phyloP scores from a whole-genome alignment of 148 eudicot species.

The Silene uniflora region DNA sequence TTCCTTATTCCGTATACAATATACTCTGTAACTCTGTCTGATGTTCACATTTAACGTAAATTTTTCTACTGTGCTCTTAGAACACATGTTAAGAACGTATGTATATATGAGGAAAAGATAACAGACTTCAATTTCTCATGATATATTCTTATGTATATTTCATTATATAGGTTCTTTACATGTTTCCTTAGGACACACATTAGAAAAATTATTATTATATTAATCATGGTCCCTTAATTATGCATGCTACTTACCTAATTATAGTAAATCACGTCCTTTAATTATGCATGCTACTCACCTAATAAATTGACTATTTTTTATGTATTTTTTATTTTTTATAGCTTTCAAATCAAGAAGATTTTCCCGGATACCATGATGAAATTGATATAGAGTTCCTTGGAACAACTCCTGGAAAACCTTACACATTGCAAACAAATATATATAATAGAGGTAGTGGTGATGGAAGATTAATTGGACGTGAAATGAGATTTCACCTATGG shows the following conservation, averaged over 20 bases:
- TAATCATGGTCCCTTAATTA: neutral
- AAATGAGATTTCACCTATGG: slow-evolving; percentile 84
- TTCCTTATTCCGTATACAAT: too few species aligned
- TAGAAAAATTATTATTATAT: neutral
- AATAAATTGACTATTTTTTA: neutral
- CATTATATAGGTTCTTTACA: too few species aligned
- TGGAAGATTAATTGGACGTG: slow-evolving; percentile 82
- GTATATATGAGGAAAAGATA: too few species aligned
- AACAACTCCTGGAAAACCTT: slow-evolving; percentile 81
- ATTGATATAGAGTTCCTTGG: slow-evolving; percentile 90
- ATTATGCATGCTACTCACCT: neutral
- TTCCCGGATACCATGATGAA: slow-evolving; percentile 89
- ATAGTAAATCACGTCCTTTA: neutral
- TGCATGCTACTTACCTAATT: slow-evolving; percentile 2
- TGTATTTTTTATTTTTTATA: slow-evolving; percentile 16
- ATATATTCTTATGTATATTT: too few species aligned
- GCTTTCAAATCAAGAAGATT: slow-evolving; percentile 85
- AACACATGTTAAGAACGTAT: too few species aligned
- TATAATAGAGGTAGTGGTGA: slow-evolving; percentile 89
- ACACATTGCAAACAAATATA: slow-evolving; percentile 77
- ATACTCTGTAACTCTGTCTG: too few species aligned
- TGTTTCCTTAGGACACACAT: too few species aligned
- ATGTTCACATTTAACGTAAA: too few species aligned
- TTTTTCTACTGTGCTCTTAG: too few species aligned
- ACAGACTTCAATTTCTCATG: too few species aligned